Base-by-base conservation (phyloP, 1,284 basidiomycete genomes). In the Somion occarium region DNA sequence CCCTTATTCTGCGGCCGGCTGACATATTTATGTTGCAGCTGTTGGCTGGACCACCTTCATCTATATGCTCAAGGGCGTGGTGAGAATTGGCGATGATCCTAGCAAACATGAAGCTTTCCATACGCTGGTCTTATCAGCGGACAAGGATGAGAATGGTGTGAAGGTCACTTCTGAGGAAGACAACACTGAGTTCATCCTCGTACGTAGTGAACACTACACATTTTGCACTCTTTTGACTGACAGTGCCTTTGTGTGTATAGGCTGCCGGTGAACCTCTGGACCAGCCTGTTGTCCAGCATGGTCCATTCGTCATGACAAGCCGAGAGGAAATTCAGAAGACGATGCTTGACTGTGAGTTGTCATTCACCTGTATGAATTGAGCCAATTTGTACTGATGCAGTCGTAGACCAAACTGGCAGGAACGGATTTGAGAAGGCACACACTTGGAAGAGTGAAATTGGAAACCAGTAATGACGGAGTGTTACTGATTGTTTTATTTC, bases 401-500 rank as follows among this genome's bases (percentile, higher is more conserved):
- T 41, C 46, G 25, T 50, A 88, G 86, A 90, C 65, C 88, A 86
- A 70, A 68, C 71, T 42, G 86, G 82, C 18, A 70, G 63, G 55
- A 97, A 98, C 64, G 95, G 95, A 0, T 98, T 98, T 64, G 95
- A 98, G 70, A 85, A 86, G 46, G 93, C 92, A 0, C 83, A 86
- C 51, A 83, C 77, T 3, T 98, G 94, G 95, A 80, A 85, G 70
- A 92, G 88, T 61, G 76, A 85, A 65, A 95, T 96, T 62, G 93
- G 79, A 3, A 51, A 58, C 38, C 41, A n/a, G 49, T 60, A 42
- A n/a, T n/a, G n/a, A n/a, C n/a, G n/a, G n/a, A n/a, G n/a, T n/a
- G n/a, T n/a, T n/a, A n/a, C n/a, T n/a, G n/a, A n/a, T n/a, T n/a
- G n/a, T n/a, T n/a, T n/a, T n/a, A n/a, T n/a, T n/a, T n/a, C n/a